A percentile compares a stretch with the other conserved stretches of the same genome.
Evolutionary conservation across 108 stramenopile genomes (phyloP).

Genomic region (Cyclotella sp.): DNA sequence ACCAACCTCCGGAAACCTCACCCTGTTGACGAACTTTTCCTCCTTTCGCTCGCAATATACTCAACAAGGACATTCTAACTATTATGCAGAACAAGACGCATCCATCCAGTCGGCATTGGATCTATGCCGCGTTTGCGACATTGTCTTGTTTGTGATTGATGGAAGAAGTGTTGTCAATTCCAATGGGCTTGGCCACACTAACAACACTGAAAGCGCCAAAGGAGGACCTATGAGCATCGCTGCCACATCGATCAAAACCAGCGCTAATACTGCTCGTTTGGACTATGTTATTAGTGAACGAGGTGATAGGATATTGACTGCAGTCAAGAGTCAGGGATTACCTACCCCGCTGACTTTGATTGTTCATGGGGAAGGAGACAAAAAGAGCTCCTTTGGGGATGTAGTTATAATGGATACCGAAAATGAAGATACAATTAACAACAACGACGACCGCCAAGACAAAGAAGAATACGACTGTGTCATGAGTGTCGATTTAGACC

Average conservation of each 20-base stretch:
- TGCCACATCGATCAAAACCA: constrained; percentile 55
- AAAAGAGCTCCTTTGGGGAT: neutral
- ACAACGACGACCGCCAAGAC: constrained; percentile 23
- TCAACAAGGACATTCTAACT: constrained; percentile 2
- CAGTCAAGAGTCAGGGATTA: constrained; percentile 94
- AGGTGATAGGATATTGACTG: constrained; percentile 89
- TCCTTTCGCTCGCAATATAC: constrained; percentile 76
- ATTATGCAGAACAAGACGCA: constrained; percentile 59
- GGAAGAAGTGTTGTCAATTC: constrained; percentile 55
- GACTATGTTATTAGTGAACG: constrained; percentile 78
- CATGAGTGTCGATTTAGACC: constrained; percentile 27
- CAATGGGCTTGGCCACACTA: constrained; percentile 8
- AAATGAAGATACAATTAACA: neutral
- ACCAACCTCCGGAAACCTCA: constrained; percentile 44
- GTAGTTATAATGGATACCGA: constrained; percentile 13
- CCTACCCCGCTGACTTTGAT: constrained; percentile 90
- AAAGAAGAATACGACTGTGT: constrained; percentile 60
- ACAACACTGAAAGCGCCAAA: neutral
- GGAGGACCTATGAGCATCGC: constrained; percentile 32
- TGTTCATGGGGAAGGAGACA: constrained; percentile 47
- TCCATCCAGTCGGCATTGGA: constrained; percentile 85
- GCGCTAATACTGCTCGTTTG: constrained; percentile 52
- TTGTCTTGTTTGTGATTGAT: constrained; percentile 88
- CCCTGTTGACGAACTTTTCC: constrained; percentile 76
- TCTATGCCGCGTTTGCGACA: constrained; percentile 86